phyloP scores from a whole-genome alignment of 2,329 filamentous ascomycete genomes.

The Pestalotiopsis fici region DNA sequence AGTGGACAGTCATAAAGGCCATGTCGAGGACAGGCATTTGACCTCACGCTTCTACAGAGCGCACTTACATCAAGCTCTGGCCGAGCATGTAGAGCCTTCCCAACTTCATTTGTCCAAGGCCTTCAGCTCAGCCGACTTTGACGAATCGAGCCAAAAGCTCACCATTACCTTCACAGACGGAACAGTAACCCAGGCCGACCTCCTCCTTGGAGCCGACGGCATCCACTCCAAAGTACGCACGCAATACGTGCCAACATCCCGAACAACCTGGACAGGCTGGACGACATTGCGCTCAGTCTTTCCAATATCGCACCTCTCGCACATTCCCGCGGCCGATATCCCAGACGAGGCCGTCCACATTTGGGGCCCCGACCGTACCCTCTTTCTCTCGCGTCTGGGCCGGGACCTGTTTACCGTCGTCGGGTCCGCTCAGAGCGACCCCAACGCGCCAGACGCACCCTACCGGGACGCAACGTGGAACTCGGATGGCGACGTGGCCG shows the following conservation, averaged over 20 bases:
- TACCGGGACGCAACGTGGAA: constrained; percentile 37
- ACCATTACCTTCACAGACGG: constrained; percentile 50
- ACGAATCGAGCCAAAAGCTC: constrained; percentile 24
- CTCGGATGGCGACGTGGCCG: constrained; percentile 33
- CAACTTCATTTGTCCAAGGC: constrained; percentile 45
- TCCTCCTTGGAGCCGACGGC: constrained; percentile 55
- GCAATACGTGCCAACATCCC: constrained; percentile 43
- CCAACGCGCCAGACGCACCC: constrained; percentile 28
- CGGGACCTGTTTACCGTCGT: constrained; percentile 43
- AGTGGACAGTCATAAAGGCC: constrained; percentile 39
- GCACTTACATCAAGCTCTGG: constrained; percentile 49
- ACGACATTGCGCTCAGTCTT: constrained; percentile 47
- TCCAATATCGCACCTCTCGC: constrained; percentile 36
- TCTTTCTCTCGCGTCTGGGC: constrained; percentile 45
- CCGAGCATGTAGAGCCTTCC: constrained; percentile 41
- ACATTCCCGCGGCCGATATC: constrained; percentile 33
- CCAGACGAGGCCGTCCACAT: constrained; percentile 44
- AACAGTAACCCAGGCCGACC: constrained; percentile 40
- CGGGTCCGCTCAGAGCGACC: constrained; percentile 38
- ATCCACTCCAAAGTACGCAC: constrained; percentile 47
- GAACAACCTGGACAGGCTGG: constrained; percentile 42
- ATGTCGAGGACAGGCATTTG: constrained; percentile 35
- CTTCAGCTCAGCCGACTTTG: constrained; percentile 34
- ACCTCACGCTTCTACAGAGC: constrained; percentile 48
- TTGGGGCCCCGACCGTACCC: constrained; percentile 41